phyloP scores from a whole-genome alignment of 352 stramenopile genomes.

The Globisporangium megalacanthum region DNA sequence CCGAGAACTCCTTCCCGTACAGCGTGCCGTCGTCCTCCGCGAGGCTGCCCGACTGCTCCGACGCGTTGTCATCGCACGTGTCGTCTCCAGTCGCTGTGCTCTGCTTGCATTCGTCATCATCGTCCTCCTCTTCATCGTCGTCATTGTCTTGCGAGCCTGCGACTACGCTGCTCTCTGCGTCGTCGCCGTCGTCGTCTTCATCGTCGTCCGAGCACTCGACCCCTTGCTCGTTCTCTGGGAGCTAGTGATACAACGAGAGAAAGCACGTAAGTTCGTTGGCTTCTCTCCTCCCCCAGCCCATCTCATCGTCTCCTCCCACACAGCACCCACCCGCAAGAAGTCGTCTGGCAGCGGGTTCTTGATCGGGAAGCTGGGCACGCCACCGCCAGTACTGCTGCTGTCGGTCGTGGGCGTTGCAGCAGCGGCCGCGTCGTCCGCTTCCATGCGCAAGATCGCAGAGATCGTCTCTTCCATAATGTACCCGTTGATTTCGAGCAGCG shows the following conservation, averaged over 20 bases:
- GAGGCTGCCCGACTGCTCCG: slow-evolving; percentile 60
- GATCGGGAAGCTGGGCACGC: slow-evolving; percentile 25
- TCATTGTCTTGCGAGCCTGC: slow-evolving; percentile 9
- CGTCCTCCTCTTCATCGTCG: slow-evolving; percentile 22
- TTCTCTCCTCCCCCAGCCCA: neutral
- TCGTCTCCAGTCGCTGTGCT: slow-evolving; percentile 39
- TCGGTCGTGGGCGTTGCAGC: slow-evolving; percentile 1
- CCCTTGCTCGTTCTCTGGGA: slow-evolving; percentile 39
- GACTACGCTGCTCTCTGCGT: slow-evolving; percentile 7
- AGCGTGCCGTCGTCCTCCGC: slow-evolving; percentile 78
- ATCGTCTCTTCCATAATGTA: slow-evolving; percentile 84
- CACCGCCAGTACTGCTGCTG: slow-evolving; percentile 2
- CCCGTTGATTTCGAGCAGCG: slow-evolving; percentile 68
- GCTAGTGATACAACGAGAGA: slow-evolving; percentile 19
- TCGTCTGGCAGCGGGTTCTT: slow-evolving; percentile 77
- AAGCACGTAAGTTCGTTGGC: no score
- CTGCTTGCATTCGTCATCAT: slow-evolving; percentile 31
- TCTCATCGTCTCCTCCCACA: neutral
- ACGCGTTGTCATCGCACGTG: slow-evolving; percentile 43
- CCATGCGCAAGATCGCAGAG: slow-evolving; percentile 70
- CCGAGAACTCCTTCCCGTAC: slow-evolving; percentile 75
- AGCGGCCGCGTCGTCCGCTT: slow-evolving; percentile 29
- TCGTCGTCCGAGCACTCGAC: slow-evolving; percentile 20
- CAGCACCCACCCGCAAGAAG: slow-evolving; percentile 54
- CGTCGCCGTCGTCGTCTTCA: slow-evolving; percentile 13